phyloP scores from a whole-genome alignment of 805 yeast species.

The Saturnispora silvae region DNA sequence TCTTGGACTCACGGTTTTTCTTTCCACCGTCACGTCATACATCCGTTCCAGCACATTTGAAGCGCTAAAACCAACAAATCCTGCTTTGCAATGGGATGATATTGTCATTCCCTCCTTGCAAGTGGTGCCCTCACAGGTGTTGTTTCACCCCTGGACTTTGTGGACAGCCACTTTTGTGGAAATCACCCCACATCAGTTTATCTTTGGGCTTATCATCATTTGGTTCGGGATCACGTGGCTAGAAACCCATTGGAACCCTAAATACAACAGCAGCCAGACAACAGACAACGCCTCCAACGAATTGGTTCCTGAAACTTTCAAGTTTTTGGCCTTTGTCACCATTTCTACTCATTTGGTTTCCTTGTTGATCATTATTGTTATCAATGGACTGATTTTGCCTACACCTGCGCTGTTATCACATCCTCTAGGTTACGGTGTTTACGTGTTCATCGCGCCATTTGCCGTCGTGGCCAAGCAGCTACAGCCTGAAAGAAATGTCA shows the following conservation, averaged over 20 bases:
- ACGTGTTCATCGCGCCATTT: conserved; percentile 40
- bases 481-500: conserved; percentile 46
- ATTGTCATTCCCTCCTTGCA: conserved; percentile 45
- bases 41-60: conserved; percentile 31
- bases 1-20: conserved; percentile 28
- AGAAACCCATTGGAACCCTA: conserved; percentile 38
- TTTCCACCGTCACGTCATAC: conserved; percentile 33
- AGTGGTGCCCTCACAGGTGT: conserved; percentile 47
- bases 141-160: conserved; percentile 55
- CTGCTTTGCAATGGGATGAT: conserved; percentile 26
- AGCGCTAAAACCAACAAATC: conserved; percentile 12
- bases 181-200: conserved; percentile 35
- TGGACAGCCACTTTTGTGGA: conserved; percentile 58
- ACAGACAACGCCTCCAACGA: neutral
- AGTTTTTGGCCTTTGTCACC: conserved; percentile 44
- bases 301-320: conserved; percentile 32
- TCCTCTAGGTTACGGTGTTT: conserved; percentile 43
- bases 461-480: conserved; percentile 47
- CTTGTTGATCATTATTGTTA: conserved; percentile 23
- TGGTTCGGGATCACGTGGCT: conserved; percentile 35
- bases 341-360: conserved; percentile 44
- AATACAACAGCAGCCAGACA: conserved; percentile 4
- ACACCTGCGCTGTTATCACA: conserved; percentile 27
- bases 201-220: conserved; percentile 30
- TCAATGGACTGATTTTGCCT: conserved; percentile 29